Evolutionary conservation across 768 basidiomycete genomes (phyloP), one percentile per base, ranked within the genome.

Genomic region (Glaciozyma martinii): DNA sequence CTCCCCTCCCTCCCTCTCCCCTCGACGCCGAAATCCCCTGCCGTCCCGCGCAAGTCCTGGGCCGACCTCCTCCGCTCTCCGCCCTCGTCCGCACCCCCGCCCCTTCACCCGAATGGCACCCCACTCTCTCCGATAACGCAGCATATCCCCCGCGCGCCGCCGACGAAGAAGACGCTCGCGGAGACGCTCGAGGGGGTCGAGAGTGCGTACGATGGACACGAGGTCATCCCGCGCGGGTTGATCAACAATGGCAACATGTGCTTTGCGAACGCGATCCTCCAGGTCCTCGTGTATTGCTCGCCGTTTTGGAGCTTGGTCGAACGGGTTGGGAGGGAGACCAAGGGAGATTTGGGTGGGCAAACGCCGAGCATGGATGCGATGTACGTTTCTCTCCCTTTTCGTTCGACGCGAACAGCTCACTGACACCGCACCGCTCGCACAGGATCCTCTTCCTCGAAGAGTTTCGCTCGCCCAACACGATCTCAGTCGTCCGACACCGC

Each of bases 221-320:
- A 57, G 18, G 56, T 32, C 21, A 10, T 43, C 10, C 84, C 89
- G 1, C 81, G 93, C 19, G 94, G 94, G 7, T 78, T 99, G 56
- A 81, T 98, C 71, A 99, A 99, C 76, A 87, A 84, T 3, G 93
- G 94, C 1, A 99, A 99, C 77, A 86, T 97, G 85, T 99, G 94
- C 76, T 99, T 97, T 74, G 92, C 92, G 33, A 99, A 97, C 73
- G 85, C 91, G 77, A 78, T 97, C 29, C 79, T 99, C 37, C 94
- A 98, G 78, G 84, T 88, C 2, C 80, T 99, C 33, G 82, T 93
- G 1, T 94, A 91, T 76, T 90, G 87, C 71, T 81, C 83, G n/a
- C 89, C 88, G 1, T 97, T 98, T 76, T 85, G 85, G 73, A 80
- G 80, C 54, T 76, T 97, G 43, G 87, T 99, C 73, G 78, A 77